Percentiles rank a stretch among this genome's conserved stretches.
Evolutionary conservation across 495 filamentous ascomycete species (phyloP).

Genomic region (Aspergillus baeticus): DNA sequence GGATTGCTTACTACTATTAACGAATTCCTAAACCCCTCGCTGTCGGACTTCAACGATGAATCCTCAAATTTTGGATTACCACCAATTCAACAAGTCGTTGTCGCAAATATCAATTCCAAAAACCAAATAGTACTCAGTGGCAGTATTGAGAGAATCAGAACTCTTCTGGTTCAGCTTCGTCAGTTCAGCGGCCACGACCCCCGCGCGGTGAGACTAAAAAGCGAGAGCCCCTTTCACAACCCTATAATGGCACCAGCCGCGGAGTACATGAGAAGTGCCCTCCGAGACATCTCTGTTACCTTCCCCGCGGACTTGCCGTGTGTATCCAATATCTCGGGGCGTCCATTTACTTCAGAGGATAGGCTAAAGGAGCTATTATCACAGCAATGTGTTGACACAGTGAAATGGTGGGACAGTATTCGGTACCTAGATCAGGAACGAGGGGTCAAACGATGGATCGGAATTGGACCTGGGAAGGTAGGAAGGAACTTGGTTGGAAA

Average conservation of each 20-base stretch:
- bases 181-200: slow-evolving; percentile 95
- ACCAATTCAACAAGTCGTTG: slow-evolving; percentile 79
- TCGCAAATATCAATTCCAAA: slow-evolving; percentile 93
- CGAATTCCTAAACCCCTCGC: slow-evolving; percentile 71
- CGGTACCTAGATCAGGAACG: slow-evolving; percentile 84
- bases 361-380: slow-evolving; percentile 76
- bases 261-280: slow-evolving; percentile 62
- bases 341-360: slow-evolving; percentile 69
- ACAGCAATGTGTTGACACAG: slow-evolving; percentile 79
- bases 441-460: slow-evolving; percentile 84
- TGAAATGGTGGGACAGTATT: slow-evolving; percentile 91
- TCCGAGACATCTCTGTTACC: slow-evolving; percentile 59
- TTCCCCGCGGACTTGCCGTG: slow-evolving; percentile 76
- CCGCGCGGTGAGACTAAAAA: slow-evolving; percentile 80
- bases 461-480: slow-evolving; percentile 93
- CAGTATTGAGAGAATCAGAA: slow-evolving; percentile 78
- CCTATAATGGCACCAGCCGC: slow-evolving; percentile 88
- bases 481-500: slow-evolving; percentile 92
- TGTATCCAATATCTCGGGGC: slow-evolving; percentile 79
- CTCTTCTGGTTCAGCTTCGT: slow-evolving; percentile 81
- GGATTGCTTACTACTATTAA: slow-evolving; percentile 69
- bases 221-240: slow-evolving; percentile 89
- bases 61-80: slow-evolving; percentile 57
- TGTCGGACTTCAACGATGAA: slow-evolving; percentile 64
- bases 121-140: slow-evolving; percentile 96